A percentile compares a stretch with the other conserved stretches of the same genome.
These are phyloP conservation scores for Malus domestica DNA, from an alignment of 306 rosid species.

Conservation along the genomic window DNA sequence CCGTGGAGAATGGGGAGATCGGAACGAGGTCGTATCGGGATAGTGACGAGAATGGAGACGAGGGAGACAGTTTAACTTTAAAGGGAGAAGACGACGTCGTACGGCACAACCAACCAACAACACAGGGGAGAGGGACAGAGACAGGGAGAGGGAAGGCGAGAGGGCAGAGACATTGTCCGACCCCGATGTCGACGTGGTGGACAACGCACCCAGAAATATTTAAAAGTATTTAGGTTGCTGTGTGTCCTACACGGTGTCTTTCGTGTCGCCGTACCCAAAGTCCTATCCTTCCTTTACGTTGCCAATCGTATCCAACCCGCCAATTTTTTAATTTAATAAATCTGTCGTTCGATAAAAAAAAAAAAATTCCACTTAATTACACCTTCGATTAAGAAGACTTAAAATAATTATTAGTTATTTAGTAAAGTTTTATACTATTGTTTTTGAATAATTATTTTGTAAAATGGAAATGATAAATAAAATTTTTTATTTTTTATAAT, in stretches of 20 bases:
- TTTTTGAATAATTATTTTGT: no score
- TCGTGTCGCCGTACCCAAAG: background rate
- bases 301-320: no score
- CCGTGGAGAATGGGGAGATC: constrained; percentile 1
- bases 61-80: background rate
- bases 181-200: constrained; percentile 26
- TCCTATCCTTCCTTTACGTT: background rate
- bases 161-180: constrained; percentile 11
- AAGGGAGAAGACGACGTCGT: background rate
- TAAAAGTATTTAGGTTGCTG: background rate
- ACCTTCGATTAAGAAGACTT: no score
- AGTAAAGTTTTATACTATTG: no score
- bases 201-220: background rate
- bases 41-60: background rate
- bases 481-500: no score
- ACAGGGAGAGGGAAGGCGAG: background rate
- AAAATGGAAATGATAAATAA: no score
- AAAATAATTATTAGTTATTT: no score
- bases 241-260: background rate
- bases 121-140: background rate
- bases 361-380: no score
- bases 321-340: no score
- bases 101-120: constrained; percentile 9
- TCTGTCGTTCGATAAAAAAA: no score
- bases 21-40: constrained; percentile 7